A percentile compares a stretch with the other conserved stretches of the same genome.
These are phyloP conservation scores for Beta vulgaris DNA, from an alignment of 148 eudicot species.

Conservation along the genomic window DNA sequence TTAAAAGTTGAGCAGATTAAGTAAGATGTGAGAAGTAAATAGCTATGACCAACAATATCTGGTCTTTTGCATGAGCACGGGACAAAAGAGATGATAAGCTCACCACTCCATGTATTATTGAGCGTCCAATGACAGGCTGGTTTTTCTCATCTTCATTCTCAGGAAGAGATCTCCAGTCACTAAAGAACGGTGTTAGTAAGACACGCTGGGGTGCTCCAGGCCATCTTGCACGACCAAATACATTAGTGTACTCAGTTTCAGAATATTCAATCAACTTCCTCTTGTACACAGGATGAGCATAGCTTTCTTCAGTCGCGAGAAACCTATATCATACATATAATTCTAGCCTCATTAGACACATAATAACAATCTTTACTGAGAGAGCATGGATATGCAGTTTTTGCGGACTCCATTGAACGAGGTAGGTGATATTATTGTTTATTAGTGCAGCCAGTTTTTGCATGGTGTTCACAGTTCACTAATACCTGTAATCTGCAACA, in stretches of 20 bases:
- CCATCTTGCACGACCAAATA: constrained; percentile 97
- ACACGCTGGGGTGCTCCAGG: constrained; percentile 91
- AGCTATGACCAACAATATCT: too few relatives aligned
- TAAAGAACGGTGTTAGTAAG: constrained; percentile 67
- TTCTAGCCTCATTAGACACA: not conserved
- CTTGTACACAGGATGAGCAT: constrained; percentile 87
- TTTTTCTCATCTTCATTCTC: constrained; percentile 53
- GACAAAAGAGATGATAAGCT: not conserved
- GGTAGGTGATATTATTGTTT: not conserved
- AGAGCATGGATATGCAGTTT: not conserved
- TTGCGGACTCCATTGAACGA: not conserved
- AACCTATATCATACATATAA: constrained; percentile 39
- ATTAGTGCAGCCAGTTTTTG: not conserved
- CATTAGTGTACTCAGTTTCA: constrained; percentile 67
- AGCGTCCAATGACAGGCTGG: constrained; percentile 76
- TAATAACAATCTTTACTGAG: not conserved
- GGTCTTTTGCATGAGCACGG: not conserved
- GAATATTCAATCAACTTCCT: constrained; percentile 62
- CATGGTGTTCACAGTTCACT: not conserved
- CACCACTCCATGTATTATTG: constrained; percentile 76
- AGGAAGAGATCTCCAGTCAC: constrained; percentile 64
- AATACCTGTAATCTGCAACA: not conserved
- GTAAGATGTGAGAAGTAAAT: too few relatives aligned
- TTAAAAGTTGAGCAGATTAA: too few relatives aligned
- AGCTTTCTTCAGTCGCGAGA: constrained; percentile 80